These are phyloP conservation scores for Ceratobasidium sp. DNA, from an alignment of 1,284 basidiomycete genomes.

Conservation along the genomic window DNA sequence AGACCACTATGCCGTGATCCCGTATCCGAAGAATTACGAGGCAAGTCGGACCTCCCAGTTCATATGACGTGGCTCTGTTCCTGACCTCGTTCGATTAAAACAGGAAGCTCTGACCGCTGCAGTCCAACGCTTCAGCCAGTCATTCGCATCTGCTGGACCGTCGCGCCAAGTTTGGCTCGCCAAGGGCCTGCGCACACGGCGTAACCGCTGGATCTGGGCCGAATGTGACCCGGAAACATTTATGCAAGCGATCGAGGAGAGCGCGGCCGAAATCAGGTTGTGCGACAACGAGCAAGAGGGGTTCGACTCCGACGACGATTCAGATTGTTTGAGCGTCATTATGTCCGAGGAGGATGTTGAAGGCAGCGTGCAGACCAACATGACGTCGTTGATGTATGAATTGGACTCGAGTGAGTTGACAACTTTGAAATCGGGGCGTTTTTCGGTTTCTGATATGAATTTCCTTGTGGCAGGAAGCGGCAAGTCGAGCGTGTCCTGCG, in stretches of 20 bases:
- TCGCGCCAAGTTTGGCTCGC: constrained; percentile 37
- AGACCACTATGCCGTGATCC: constrained; percentile 43
- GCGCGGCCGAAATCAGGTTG: constrained; percentile 31
- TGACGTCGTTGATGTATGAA: constrained; percentile 13
- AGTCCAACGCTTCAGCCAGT: constrained; percentile 40
- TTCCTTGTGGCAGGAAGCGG: constrained; percentile 1
- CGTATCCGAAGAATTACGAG: constrained; percentile 41
- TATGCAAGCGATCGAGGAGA: constrained; percentile 29
- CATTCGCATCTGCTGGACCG: constrained; percentile 28
- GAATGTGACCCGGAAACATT: constrained; percentile 32
- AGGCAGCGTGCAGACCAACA: constrained; percentile 33
- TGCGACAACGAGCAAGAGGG: constrained; percentile 41
- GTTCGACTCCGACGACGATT: constrained; percentile 39
- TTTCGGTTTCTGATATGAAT: not conserved
- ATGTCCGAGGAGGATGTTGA: constrained; percentile 35
- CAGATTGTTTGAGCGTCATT: constrained; percentile 40
- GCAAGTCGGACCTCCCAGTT: not conserved
- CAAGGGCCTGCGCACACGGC: constrained; percentile 36
- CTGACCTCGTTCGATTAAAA: not conserved
- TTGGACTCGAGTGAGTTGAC: constrained; percentile 16
- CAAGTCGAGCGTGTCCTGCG: constrained; percentile 18
- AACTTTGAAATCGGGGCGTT: not conserved
- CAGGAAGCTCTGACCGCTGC: constrained; percentile 43
- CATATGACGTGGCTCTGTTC: not conserved
- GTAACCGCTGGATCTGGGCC: constrained; percentile 43